Evolutionary conservation across 1,284 basidiomycete genomes (phyloP), one percentile per base, ranked within the genome.

Genomic region (Anthracocystis walkeri): DNA sequence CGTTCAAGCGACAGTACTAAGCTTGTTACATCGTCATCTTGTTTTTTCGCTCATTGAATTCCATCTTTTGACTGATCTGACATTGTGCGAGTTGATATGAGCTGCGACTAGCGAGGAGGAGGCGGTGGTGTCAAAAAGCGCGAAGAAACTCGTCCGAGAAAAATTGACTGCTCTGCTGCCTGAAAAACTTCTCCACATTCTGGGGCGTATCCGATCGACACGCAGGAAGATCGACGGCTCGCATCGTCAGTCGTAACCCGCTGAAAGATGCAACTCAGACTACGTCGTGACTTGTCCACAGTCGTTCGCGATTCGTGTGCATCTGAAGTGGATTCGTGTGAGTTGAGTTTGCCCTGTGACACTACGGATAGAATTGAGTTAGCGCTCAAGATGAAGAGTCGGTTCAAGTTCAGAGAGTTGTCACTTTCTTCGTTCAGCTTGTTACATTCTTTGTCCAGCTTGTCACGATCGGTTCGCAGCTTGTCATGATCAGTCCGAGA

Each of bases 1-100:
- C 83, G 2, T 82, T 82, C 75, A 81, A 82, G 75, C 79, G 80
- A 8, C 73, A 71, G 61, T 80, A 80, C 79, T 81, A 70, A 67
- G 45, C 41, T 33, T 23, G 1, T 35, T 11, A 20, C 31, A 12
- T 18, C 11, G 16, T 2, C 18, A 18, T 11, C 18, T 41, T 27
- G 4, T 10, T n/a, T 20, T 10, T 8, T 49, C 7, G 7, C 25
- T 12, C 35, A 14, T 21, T 18, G 35, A 50, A 58, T 41, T 40
- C 56, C 25, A 40, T 41, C 16, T 20, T 46, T 38, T 29, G 45
- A 27, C 33, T 23, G 44, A 16, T 48, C 38, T 35, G 25, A 21
- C 7, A 14, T 21, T 23, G 29, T n/a, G 33, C 31, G 41, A 35
- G 7, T n/a, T 41, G 51, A 52, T 40, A 40, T 41, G 51, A 53